These are phyloP conservation scores for Bipolaris cookei DNA, from an alignment of 2,329 filamentous ascomycete species.

Conservation along the genomic window DNA sequence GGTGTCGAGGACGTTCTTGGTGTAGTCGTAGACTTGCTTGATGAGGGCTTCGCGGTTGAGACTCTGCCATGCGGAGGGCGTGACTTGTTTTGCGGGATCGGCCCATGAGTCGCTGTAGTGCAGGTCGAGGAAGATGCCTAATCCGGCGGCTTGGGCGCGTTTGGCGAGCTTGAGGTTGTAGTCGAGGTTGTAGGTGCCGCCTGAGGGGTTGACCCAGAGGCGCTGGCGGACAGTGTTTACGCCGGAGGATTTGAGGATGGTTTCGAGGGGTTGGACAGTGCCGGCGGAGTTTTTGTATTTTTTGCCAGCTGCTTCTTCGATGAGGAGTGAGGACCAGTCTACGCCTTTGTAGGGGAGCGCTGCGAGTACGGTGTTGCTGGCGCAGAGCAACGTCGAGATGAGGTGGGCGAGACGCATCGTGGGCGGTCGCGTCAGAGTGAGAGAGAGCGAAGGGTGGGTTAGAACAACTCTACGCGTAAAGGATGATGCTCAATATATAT, in stretches of 20 bases:
- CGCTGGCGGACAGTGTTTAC: conserved; percentile 75
- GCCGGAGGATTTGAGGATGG: conserved; percentile 65
- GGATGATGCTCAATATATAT: not conserved
- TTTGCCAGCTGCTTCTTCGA: conserved; percentile 68
- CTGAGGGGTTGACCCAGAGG: conserved; percentile 69
- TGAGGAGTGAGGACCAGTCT: conserved; percentile 71
- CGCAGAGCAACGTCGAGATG: conserved; percentile 23
- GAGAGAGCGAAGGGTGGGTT: not conserved
- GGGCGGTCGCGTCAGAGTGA: not conserved
- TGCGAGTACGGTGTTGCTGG: conserved; percentile 42
- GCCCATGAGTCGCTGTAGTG: conserved; percentile 76
- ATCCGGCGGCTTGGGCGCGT: conserved; percentile 66
- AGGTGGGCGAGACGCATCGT: conserved; percentile 40
- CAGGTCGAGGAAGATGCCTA: conserved; percentile 67
- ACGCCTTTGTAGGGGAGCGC: conserved; percentile 69
- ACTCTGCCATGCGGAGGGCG: conserved; percentile 68
- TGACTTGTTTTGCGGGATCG: conserved; percentile 67
- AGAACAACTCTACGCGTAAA: not conserved
- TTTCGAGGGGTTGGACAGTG: conserved; percentile 63
- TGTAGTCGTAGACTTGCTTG: conserved; percentile 73
- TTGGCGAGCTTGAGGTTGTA: conserved; percentile 74
- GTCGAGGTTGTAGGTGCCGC: conserved; percentile 70
- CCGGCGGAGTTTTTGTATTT: conserved; percentile 66
- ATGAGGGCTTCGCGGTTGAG: conserved; percentile 64
- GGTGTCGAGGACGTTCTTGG: conserved; percentile 64